A percentile compares a stretch with the other conserved stretches of the same genome.
Evolutionary conservation across 139 green algal genomes (phyloP).

Genomic region (Tetradesmus obliquus): DNA sequence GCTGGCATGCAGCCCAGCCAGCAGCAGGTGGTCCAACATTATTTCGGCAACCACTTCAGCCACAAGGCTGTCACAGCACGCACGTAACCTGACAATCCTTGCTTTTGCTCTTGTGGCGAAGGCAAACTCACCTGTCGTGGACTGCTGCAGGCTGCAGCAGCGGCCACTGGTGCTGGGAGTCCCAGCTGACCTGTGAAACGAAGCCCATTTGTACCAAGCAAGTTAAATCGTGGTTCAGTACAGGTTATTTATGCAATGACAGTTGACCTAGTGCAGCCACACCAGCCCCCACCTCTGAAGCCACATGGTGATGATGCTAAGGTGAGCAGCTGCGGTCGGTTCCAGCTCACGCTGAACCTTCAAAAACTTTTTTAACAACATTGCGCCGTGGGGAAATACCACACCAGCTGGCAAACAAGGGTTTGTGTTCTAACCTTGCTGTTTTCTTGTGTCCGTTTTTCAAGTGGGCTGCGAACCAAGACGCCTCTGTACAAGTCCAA

Average conservation of each 20-base stretch:
- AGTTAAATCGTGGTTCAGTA: background rate
- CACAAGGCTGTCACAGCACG: no score
- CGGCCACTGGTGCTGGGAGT: slow-evolving; percentile 20
- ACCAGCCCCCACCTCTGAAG: background rate
- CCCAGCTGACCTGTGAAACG: background rate
- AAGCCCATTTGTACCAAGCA: background rate
- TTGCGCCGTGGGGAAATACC: background rate
- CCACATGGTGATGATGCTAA: background rate
- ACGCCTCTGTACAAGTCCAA: background rate
- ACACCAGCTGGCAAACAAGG: background rate
- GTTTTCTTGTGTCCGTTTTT: background rate
- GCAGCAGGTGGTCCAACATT: background rate
- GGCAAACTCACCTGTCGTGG: background rate
- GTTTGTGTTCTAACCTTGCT: slow-evolving; percentile 8
- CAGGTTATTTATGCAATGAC: background rate
- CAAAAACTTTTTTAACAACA: no score
- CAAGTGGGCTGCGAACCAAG: background rate
- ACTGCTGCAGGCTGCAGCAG: background rate
- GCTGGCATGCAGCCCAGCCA: background rate
- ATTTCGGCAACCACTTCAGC: background rate
- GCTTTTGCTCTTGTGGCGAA: background rate
- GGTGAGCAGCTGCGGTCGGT: background rate
- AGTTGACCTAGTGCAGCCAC: no score
- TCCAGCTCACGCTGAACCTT: no score
- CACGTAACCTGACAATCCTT: no score